phyloP scores from a whole-genome alignment of 2,329 filamentous ascomycete species.

The Fusarium sulawesiense region DNA sequence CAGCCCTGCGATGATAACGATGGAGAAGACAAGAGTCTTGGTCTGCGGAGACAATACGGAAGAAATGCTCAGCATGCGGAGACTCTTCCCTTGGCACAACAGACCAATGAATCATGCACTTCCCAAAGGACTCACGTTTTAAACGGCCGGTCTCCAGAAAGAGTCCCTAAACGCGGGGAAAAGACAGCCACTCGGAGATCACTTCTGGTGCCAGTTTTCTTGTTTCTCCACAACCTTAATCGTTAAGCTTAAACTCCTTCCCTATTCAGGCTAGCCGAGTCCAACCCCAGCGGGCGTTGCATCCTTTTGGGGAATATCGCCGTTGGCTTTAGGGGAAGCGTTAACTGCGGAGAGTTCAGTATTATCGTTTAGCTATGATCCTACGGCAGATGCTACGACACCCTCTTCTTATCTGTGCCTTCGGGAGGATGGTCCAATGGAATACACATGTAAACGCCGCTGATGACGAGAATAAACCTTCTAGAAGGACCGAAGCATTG shows the following conservation, averaged over 20 bases:
- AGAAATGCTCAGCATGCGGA: not conserved
- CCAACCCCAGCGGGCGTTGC: constrained; percentile 15
- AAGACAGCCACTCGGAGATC: not conserved
- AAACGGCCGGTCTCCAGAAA: not conserved
- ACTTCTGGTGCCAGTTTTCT: not conserved
- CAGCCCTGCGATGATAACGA: not conserved
- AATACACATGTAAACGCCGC: not conserved
- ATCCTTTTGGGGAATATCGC: constrained; percentile 21
- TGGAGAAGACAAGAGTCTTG: not conserved
- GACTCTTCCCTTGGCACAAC: constrained; percentile 8
- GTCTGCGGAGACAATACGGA: constrained; percentile 2
- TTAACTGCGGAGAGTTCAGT: not conserved
- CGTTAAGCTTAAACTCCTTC: constrained; percentile 35
- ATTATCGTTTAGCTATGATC: not conserved
- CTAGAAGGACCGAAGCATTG: constrained; percentile 20
- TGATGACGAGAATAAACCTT: not conserved
- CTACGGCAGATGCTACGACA: not conserved
- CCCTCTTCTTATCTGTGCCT: not conserved
- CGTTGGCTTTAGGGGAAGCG: not conserved
- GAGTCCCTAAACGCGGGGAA: constrained; percentile 6
- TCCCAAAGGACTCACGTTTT: constrained; percentile 1
- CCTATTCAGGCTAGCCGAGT: constrained; percentile 1
- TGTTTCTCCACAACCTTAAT: constrained; percentile 26
- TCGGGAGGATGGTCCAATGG: not conserved
- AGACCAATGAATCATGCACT: not conserved